Evolutionary conservation across 306 rosid species (phyloP).

Genomic region (Begonia loranthoides): DNA sequence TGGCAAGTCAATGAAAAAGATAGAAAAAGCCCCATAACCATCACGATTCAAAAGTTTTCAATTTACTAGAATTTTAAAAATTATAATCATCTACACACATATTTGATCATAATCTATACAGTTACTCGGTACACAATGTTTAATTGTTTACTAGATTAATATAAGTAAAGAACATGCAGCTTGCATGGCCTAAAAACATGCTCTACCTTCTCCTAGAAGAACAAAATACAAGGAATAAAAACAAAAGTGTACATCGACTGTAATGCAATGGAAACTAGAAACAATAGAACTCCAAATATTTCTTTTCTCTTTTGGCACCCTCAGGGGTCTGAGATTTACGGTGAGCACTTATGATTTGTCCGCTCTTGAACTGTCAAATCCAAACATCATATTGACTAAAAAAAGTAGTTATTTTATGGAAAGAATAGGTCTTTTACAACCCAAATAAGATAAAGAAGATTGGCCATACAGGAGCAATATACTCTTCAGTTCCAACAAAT

Average conservation of each 20-base stretch:
- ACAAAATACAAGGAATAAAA: too few species aligned
- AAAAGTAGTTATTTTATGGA: not conserved
- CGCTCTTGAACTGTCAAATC: too few species aligned
- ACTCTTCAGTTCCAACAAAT: constrained; percentile 95
- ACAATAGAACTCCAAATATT: too few species aligned
- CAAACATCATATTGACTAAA: too few species aligned
- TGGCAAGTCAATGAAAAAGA: not conserved
- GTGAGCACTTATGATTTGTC: not conserved
- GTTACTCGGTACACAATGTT: not conserved
- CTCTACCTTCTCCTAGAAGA: too few species aligned
- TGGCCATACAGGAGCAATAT: constrained; percentile 87
- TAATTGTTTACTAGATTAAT: not conserved
- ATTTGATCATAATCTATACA: not conserved
- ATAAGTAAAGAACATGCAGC: not conserved
- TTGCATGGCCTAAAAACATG: too few species aligned
- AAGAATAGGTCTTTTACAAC: not conserved
- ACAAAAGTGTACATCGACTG: too few species aligned
- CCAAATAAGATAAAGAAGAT: constrained; percentile 5
- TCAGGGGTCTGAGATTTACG: not conserved
- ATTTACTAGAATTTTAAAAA: not conserved
- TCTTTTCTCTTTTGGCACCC: not conserved
- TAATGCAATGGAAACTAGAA: too few species aligned
- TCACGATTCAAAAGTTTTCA: not conserved
- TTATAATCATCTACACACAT: not conserved
- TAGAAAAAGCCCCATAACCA: not conserved